Evolutionary conservation across 306 rosid species (phyloP), one percentile per base, ranked within the genome.

Genomic region (Rosa persica): DNA sequence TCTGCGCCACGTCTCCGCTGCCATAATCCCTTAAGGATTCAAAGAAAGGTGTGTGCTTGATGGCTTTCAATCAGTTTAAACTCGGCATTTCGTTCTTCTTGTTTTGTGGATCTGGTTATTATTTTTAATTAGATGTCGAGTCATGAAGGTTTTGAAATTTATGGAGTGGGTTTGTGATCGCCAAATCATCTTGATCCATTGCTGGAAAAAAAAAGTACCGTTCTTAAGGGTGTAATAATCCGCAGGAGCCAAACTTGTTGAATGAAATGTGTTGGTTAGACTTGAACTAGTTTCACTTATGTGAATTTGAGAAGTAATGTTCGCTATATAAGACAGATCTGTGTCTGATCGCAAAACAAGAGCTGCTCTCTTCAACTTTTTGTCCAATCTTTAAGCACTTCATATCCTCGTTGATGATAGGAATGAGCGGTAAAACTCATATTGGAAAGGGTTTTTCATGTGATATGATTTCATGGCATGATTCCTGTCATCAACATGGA

Each of bases 321-420:
- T 76, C 12, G 52, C 13, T 30, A 79, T 48, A 65, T 68, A 76
- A 72, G 61, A 79, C 8, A 83, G 7, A 62, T 83, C 81, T 2
- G 86, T 79, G 72, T 69, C 19, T 47, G 83, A 75, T 52, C 74
- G 47, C 44, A 79, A 43, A 40, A 74, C 70, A 61, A 72, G 81
- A n/a, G 86, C 74, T 15, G 74, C 52, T 17, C 4, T 60, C 77
- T 70, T 65, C 81, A 83, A 70, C 48, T 75, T 79, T 23, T 25
- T 43, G 74, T 83, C 86, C 81, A 74, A 49, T 55, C 75, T 46
- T 49, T 34, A 66, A 70, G 55, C 78, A 65, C 60, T 79, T 83
- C 70, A 36, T 27, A 12, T 54, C 38, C 20, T 79, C 46, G 19
- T 71, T 36, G 20, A 83, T 58, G 61, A 76, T 65, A 22, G 81